Base-by-base conservation (phyloP, 805 yeast species). In the Metschnikowia sp. region DNA sequence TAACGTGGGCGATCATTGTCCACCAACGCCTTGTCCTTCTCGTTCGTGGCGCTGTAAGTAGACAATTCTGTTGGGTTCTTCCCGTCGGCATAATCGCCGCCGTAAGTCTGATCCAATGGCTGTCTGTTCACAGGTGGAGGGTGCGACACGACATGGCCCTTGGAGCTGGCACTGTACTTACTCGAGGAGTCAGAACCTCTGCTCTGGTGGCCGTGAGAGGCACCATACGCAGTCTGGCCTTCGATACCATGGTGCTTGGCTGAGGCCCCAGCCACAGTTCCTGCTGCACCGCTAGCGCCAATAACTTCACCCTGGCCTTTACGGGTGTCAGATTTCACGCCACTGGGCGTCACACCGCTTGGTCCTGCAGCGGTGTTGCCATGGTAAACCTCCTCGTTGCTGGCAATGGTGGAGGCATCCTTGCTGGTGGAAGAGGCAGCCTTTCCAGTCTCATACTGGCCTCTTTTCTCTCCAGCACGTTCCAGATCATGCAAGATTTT, bases 1-100 rank as follows among this genome's bases (percentile, higher is more conserved):
- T 67, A 69, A 4, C 47, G 45, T 3, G 69, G 70, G 26, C 56
- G 45, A n/a, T 37, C 39, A 50, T 67, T 66, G 12, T 50, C 53
- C 32, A 54, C 47, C 19, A 61, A 32, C 6, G 39, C 42, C 15
- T 35, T 42, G 26, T 31, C 37, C 10, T 29, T 30, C 3, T n/a
- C 39, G 4, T 15, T 31, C 32, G 12, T 31, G 33, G 45, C 43
- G 26, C 13, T 40, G 44, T 36, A 32, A 10, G 41, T 15, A 11
- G 49, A 8, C 39, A 57, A 53, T 44, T 68, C 69, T 36, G 60
- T 58, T 10, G 72, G 70, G 22, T 49, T 50, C 54, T 67, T 66
- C 18, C 61, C 60, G 51, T 65, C 66, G 50, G 73, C 48, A 41
- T 53, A 69, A 53, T 69, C 73, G 5, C 73, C 72, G 9, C 64